phyloP scores from a whole-genome alignment of 129 eudicot genomes.

The Centella asiatica region DNA sequence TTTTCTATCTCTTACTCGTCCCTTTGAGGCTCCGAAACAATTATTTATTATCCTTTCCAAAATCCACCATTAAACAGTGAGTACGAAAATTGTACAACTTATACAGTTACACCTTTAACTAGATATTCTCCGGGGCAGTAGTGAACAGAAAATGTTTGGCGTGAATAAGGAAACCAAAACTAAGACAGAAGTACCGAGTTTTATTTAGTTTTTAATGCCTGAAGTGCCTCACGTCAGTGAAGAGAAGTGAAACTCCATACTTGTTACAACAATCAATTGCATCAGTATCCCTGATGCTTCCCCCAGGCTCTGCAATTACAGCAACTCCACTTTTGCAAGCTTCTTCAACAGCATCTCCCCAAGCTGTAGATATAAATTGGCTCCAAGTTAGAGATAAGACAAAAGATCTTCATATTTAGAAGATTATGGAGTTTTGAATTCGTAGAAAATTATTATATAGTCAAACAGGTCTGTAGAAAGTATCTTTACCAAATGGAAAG shows the following conservation, averaged over 20 bases:
- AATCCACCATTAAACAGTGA: not conserved
- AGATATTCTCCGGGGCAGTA: not conserved
- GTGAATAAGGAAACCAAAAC: too few relatives aligned
- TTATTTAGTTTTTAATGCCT: conserved; percentile 39
- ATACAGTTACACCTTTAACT: not conserved
- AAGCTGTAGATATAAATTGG: conserved; percentile 40
- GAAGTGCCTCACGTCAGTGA: conserved; percentile 91
- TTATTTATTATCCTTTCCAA: too few relatives aligned
- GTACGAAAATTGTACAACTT: not conserved
- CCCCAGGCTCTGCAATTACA: conserved; percentile 92
- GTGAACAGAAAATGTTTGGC: not conserved
- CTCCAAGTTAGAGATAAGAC: not conserved
- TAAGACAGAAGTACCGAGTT: too few relatives aligned
- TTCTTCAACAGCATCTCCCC: conserved; percentile 97
- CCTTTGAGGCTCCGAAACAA: too few relatives aligned
- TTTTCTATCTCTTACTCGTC: too few relatives aligned
- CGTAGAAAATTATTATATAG: not conserved
- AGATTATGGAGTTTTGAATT: not conserved
- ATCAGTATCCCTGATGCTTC: conserved; percentile 78
- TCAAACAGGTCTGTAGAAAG: not conserved
- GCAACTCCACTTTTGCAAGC: conserved; percentile 84
- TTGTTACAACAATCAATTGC: conserved; percentile 85
- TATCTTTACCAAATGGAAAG: conserved; percentile 80
- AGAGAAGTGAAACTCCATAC: conserved; percentile 69
- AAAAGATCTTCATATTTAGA: not conserved